A percentile compares a stretch with the other conserved stretches of the same genome.
Conservation (phyloP, 2,329 filamentous ascomycete species). For the Trichoderma atrobrunneum region DNA sequence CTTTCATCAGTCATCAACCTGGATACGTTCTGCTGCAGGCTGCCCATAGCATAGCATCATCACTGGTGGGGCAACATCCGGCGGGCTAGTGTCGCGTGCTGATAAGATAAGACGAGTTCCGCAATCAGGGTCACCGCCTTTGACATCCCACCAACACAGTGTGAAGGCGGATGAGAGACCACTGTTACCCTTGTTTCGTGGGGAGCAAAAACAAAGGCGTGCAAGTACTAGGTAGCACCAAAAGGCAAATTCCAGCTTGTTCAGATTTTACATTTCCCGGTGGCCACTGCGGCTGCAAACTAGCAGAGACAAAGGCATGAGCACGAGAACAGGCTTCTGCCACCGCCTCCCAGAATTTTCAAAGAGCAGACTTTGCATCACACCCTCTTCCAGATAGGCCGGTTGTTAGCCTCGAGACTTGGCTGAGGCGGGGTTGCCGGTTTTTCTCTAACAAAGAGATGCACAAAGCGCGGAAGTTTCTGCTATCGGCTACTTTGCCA, state of each 20-base stretch:
- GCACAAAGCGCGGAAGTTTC: too few relatives aligned
- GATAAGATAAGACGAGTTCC: slow-evolving; percentile 21
- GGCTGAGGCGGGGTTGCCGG: slow-evolving; percentile 8
- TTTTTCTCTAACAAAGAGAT: background rate
- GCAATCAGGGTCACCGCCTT: slow-evolving; percentile 17
- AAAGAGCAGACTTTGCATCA: slow-evolving; percentile 17
- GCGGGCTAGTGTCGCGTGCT: slow-evolving; percentile 18
- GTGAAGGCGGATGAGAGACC: background rate
- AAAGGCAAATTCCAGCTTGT: background rate
- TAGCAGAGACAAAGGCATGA: slow-evolving; percentile 2
- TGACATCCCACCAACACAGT: slow-evolving; percentile 17
- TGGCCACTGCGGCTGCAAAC: background rate
- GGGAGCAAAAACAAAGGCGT: background rate
- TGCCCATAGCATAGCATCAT: slow-evolving; percentile 20
- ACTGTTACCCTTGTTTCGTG: slow-evolving; percentile 13
- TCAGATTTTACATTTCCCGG: background rate
- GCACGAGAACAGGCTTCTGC: background rate
- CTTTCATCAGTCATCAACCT: slow-evolving; percentile 18
- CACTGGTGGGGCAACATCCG: slow-evolving; percentile 13
- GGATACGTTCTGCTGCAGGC: slow-evolving; percentile 1
- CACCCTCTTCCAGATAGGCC: slow-evolving; percentile 5
- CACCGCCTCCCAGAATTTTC: background rate
- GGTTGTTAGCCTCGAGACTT: background rate
- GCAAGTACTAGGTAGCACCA: background rate
- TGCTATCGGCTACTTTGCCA: slow-evolving; percentile 3